These are phyloP conservation scores for Phellinidium pouzarii DNA, from an alignment of 1,284 basidiomycete genomes.

Conservation along the genomic window DNA sequence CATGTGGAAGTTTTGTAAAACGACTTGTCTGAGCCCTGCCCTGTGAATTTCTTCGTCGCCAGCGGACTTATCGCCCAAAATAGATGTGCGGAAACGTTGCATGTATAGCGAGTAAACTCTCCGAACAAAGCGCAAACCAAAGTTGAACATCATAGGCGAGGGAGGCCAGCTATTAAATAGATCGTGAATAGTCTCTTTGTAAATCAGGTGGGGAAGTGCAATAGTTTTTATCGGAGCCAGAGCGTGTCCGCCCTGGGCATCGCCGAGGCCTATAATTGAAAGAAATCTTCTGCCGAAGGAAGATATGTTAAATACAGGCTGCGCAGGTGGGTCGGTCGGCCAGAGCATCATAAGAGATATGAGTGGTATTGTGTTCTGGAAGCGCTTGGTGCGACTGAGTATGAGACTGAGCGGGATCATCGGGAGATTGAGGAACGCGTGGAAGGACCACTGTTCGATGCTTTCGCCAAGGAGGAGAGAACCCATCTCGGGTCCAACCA, in stretches of 20 bases:
- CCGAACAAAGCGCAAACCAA: slow-evolving; percentile 45
- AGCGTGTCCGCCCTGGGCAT: not conserved
- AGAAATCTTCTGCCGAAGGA: not conserved
- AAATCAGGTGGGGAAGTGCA: slow-evolving; percentile 21
- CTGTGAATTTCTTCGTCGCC: slow-evolving; percentile 13
- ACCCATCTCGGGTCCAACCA: slow-evolving; percentile 60
- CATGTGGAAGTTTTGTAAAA: slow-evolving; percentile 24
- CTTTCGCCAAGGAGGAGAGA: slow-evolving; percentile 56
- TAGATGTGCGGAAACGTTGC: slow-evolving; percentile 36
- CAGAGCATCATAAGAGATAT: slow-evolving; percentile 57
- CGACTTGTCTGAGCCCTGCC: slow-evolving; percentile 27
- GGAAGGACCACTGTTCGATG: slow-evolving; percentile 61
- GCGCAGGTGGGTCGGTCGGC: slow-evolving; percentile 43
- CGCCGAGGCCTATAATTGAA: slow-evolving; percentile 1
- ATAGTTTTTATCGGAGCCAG: not conserved
- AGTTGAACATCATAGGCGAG: slow-evolving; percentile 46
- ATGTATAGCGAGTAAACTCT: slow-evolving; percentile 39
- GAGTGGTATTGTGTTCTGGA: slow-evolving; percentile 42
- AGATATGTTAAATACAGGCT: slow-evolving; percentile 1
- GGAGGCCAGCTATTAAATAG: slow-evolving; percentile 47
- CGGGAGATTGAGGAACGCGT: slow-evolving; percentile 65
- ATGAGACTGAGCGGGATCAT: slow-evolving; percentile 51
- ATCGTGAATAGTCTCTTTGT: slow-evolving; percentile 19
- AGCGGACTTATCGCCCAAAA: slow-evolving; percentile 34
- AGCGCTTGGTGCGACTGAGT: slow-evolving; percentile 46